Percentiles rank a stretch among this genome's conserved stretches.
phyloP scores from a whole-genome alignment of 2,329 filamentous ascomycete species.

The Diplodia intermedia region DNA sequence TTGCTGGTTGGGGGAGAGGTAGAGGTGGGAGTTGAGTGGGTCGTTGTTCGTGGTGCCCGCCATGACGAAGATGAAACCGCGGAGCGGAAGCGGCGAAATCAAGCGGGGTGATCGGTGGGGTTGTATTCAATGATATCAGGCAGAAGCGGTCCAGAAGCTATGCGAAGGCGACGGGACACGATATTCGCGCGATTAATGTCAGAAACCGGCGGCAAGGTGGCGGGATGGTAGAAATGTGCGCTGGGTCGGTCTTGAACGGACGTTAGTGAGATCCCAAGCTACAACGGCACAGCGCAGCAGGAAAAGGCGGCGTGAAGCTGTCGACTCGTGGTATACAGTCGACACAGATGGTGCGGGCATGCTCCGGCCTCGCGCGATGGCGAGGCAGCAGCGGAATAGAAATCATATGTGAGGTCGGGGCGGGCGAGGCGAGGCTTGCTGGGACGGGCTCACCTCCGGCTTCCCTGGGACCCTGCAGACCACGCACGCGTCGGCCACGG shows the following conservation, averaged over 20 bases:
- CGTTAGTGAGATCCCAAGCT: slow-evolving; percentile 5
- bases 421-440: slow-evolving; percentile 20
- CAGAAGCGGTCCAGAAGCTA: slow-evolving; percentile 11
- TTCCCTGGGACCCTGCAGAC: slow-evolving; percentile 24
- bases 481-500: slow-evolving; percentile 11
- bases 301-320: background rate
- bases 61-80: slow-evolving; percentile 39
- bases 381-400: slow-evolving; percentile 9
- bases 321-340: background rate
- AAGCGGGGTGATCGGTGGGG: background rate
- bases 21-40: slow-evolving; percentile 50
- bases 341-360: background rate
- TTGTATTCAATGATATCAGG: background rate
- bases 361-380: slow-evolving; percentile 1
- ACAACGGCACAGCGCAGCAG: background rate
- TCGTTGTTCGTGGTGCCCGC: slow-evolving; percentile 49
- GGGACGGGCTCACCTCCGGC: slow-evolving; percentile 28
- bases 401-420: slow-evolving; percentile 23
- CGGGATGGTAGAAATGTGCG: slow-evolving; percentile 20
- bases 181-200: slow-evolving; percentile 4
- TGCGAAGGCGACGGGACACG: slow-evolving; percentile 11
- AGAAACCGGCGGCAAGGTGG: slow-evolving; percentile 9
- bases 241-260: slow-evolving; percentile 5
- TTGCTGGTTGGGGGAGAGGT: slow-evolving; percentile 56
- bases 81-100: background rate